Base-by-base conservation (phyloP, 2,329 filamentous ascomycete genomes). In the Botrytis byssoidea region DNA sequence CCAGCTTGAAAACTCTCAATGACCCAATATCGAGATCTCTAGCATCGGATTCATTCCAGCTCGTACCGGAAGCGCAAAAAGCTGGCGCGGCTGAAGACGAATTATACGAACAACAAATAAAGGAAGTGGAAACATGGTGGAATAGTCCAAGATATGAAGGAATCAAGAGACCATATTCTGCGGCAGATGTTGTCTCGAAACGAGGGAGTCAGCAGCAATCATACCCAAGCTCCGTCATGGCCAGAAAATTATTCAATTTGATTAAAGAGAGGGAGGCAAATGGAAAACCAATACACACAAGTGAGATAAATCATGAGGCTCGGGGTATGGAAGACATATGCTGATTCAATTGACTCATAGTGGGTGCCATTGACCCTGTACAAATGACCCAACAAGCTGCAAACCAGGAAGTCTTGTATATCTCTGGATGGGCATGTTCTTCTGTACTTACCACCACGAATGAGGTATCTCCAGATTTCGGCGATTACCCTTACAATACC, bases 301-400 rank as follows among this genome's bases (percentile, higher is more conserved):
- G 93, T 95, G 85, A 81, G 90, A 84, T 72, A 48, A 70, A 22
- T 44, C 32, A 61, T 29, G n/a, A 25, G 8, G 32, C 5, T 37
- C 32, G 25, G 8, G 32, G 2, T 18, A 32, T 57, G 20, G n/a
- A 48, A 32, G 57, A 71, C 32, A 25, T 40, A 29, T 25, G 44
- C 77, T 78, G 55, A 78, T 76, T 72, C 78, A 51, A 77, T 76
- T 72, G 9, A 9, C 71, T 73, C 44, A 32, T 75, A 95, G 93
- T 99, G 92, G 96, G 96, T 78, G 96, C 95, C 74, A 97, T 99
- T 83, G 96, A 99, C 81, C 96, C 96, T n/a, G 91, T 98, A 18
- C 96, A 99, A 85, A 98, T 99, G 96, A 97, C 96, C 67, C 96
- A 99, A 83, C 96, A 98, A 85, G 96, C 96, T 25, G 89, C 93